phyloP scores from a whole-genome alignment of 129 eudicot species.

The Helichrysum umbraculigerum region DNA sequence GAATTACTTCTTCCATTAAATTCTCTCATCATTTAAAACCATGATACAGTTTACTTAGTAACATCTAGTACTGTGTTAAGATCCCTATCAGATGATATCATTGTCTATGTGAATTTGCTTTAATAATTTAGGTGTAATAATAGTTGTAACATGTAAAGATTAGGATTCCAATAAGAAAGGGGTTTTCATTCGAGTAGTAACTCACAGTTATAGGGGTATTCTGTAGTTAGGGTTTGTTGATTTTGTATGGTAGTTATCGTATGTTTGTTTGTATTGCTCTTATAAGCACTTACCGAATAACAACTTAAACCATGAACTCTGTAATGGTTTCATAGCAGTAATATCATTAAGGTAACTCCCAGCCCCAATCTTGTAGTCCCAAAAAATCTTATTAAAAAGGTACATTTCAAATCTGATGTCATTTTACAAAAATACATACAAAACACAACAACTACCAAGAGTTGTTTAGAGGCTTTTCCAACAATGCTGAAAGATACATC shows the following conservation, averaged over 20 bases:
- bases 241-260: background rate
- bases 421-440: background rate
- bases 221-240: background rate
- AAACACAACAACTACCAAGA: constrained; percentile 45
- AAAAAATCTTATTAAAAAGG: background rate
- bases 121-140: too few species aligned
- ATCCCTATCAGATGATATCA: too few species aligned
- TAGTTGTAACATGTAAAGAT: background rate
- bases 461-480: constrained; percentile 54
- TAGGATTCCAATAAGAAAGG: background rate
- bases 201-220: background rate
- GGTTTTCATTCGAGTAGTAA: background rate
- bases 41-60: too few species aligned
- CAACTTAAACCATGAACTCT: background rate
- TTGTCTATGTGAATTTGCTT: too few species aligned
- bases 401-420: background rate
- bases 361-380: background rate
- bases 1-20: background rate
- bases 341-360: too few species aligned
- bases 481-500: constrained; percentile 69
- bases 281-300: background rate
- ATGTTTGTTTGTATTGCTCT: background rate
- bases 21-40: background rate
- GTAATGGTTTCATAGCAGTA: background rate
- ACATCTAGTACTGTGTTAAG: background rate